Percentiles rank a stretch among this genome's conserved stretches.
These are phyloP conservation scores for Abortiporus biennis DNA, from an alignment of 1,284 basidiomycete species.

Conservation along the genomic window DNA sequence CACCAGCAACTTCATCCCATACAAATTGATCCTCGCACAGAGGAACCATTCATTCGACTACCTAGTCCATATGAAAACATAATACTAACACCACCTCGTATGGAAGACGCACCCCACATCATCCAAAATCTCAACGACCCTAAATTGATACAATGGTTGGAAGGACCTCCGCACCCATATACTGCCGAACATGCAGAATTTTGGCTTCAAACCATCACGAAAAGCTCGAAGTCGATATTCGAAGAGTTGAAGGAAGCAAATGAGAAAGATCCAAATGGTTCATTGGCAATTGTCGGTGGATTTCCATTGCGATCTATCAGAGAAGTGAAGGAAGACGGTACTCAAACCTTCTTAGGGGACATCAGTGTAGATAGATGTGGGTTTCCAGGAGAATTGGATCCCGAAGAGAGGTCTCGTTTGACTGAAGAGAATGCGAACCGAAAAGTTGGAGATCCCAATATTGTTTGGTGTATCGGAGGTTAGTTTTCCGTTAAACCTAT, in stretches of 20 bases:
- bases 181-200: not conserved
- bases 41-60: conserved; percentile 31
- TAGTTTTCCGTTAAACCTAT: too few species aligned
- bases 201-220: not conserved
- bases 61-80: conserved; percentile 37
- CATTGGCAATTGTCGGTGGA: conserved; percentile 16
- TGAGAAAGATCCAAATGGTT: not conserved
- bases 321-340: conserved; percentile 36
- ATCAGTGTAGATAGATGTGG: conserved; percentile 25
- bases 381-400: conserved; percentile 20
- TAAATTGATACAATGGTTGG: conserved; percentile 36
- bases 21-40: conserved; percentile 35
- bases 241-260: not conserved
- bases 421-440: conserved; percentile 28
- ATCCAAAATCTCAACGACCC: conserved; percentile 37
- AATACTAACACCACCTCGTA: conserved; percentile 47
- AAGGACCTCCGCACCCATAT: conserved; percentile 29
- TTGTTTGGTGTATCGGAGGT: conserved; percentile 42
- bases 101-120: conserved; percentile 31
- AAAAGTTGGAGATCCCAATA: conserved; percentile 33
- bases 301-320: conserved; percentile 35
- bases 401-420: conserved; percentile 22
- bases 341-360: conserved; percentile 34
- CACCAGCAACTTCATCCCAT: conserved; percentile 16
- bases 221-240: not conserved